A percentile compares a stretch with the other conserved stretches of the same genome.
Evolutionary conservation across 1,284 basidiomycete species (phyloP).

Genomic region (Puccinia horiana): DNA sequence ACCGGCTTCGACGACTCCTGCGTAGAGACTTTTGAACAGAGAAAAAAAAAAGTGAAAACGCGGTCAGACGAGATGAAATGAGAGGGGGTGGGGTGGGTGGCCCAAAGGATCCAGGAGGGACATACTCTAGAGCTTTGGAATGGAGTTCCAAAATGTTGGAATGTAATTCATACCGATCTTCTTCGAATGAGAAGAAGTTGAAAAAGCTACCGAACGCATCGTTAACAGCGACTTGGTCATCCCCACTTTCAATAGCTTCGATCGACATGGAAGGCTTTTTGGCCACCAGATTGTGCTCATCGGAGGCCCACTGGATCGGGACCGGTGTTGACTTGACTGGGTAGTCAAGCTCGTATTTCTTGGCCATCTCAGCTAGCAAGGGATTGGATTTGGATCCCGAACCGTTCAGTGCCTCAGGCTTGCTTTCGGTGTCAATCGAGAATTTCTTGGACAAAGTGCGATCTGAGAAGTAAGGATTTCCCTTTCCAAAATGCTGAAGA

Average conservation of each 20-base stretch:
- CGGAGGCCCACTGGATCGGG: conserved; percentile 33
- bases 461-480: conserved; percentile 43
- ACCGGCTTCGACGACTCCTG: conserved; percentile 18
- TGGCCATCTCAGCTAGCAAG: not conserved
- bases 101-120: not conserved
- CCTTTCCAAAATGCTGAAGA: conserved; percentile 22
- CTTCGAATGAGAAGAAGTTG: conserved; percentile 30
- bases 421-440: not conserved
- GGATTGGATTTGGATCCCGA: not conserved
- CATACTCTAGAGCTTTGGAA: conserved; percentile 40
- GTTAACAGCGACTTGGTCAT: not conserved
- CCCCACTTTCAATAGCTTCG: not conserved
- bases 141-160: conserved; percentile 24
- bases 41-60: not conserved
- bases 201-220: conserved; percentile 30
- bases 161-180: conserved; percentile 28
- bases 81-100: no score
- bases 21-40: conserved; percentile 26
- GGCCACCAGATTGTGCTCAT: conserved; percentile 36
- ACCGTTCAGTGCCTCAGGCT: conserved; percentile 13
- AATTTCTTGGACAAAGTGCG: conserved; percentile 22
- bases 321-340: conserved; percentile 5
- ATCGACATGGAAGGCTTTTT: conserved; percentile 24
- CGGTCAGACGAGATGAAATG: not conserved
- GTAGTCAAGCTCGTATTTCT: conserved; percentile 30